Percentiles rank a stretch among this genome's conserved stretches.
phyloP scores from a whole-genome alignment of 1,139 yeast species.

The Nematodospora anomalae region DNA sequence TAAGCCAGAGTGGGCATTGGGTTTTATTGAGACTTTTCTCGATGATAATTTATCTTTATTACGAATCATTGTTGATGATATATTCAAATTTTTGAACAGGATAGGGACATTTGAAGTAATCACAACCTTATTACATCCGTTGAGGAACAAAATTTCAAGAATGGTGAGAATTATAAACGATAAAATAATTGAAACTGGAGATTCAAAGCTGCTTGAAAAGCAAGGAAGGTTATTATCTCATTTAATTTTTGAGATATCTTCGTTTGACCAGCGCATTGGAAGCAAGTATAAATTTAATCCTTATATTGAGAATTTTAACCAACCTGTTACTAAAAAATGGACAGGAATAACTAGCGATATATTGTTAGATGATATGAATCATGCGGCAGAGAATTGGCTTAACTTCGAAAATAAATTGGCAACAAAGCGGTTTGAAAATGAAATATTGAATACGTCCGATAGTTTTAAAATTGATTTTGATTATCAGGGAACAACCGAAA shows the following conservation, averaged over 20 bases:
- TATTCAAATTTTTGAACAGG: constrained; percentile 27
- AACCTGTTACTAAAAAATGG: constrained; percentile 45
- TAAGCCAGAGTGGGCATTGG: constrained; percentile 80
- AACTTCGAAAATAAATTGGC: constrained; percentile 61
- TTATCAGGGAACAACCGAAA: constrained; percentile 44
- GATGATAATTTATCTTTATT: constrained; percentile 42
- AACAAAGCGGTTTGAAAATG: constrained; percentile 51
- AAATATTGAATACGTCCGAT: constrained; percentile 51
- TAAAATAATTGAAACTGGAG: constrained; percentile 22
- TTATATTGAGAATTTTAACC: constrained; percentile 28
- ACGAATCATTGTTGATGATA: constrained; percentile 30
- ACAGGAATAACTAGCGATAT: constrained; percentile 60
- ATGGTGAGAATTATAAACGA: constrained; percentile 30
- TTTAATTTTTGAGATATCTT: constrained; percentile 56
- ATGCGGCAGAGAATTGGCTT: constrained; percentile 56
- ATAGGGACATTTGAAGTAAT: constrained; percentile 53
- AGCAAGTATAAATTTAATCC: constrained; percentile 59
- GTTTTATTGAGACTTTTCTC: constrained; percentile 53
- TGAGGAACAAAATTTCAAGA: constrained; percentile 46
- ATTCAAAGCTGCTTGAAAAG: constrained; percentile 30
- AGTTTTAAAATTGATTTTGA: constrained; percentile 67
- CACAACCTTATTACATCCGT: constrained; percentile 51
- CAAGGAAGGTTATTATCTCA: constrained; percentile 58
- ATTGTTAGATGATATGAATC: constrained; percentile 39
- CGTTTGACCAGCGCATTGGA: constrained; percentile 57